Evolutionary conservation across 192 early-diverging fungal species (phyloP), one percentile per base, ranked within the genome.

Genomic region (Backusella australiensis): DNA sequence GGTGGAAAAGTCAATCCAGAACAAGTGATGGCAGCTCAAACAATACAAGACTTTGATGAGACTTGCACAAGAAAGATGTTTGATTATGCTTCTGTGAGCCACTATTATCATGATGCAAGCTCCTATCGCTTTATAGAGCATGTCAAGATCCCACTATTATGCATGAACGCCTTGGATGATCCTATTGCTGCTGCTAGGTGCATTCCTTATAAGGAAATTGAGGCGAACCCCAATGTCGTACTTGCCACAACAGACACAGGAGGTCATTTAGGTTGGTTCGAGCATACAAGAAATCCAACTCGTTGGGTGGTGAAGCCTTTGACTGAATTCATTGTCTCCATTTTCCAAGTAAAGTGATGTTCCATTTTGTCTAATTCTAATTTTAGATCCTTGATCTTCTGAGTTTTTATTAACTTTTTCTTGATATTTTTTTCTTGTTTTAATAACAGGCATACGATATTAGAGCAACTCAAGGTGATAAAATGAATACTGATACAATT

Each of bases 201-300:
- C 17, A 87, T 96, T 8, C 97, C 97, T 8, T 86, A 80, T 46
- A 86, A 92, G 59, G 91, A 94, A 65, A 88, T 91, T 71, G 79
- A 81, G 63, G 78, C 79, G 6, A 99, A 99, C 78, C 94, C 95
- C 38, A 83, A 92, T 81, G 84, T 94, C 39, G 56, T 96, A 0
- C 81, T 99, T 34, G 97, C 92, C 5, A 89, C 91, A 6, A 99
- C 97, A 0, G 75, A 79, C 7, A 83, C 85, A 38, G 97, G 97
- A 59, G 76, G 97, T 32, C 97, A 99, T 77, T 85, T 99, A 69
- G 96, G 95, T 6, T 98, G 92, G 91, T 94, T 94, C 81, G 86
- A 91, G 65, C 86, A 86, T 32, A 82, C 86, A 23, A 68, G 78
- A 21, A 65, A 67, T 34, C 86, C 86, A 15, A 78, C 73, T n/a